A percentile compares a stretch with the other conserved stretches of the same genome.
Evolutionary conservation across 805 yeast species (phyloP).

Genomic region (Myxozyma neotropica): DNA sequence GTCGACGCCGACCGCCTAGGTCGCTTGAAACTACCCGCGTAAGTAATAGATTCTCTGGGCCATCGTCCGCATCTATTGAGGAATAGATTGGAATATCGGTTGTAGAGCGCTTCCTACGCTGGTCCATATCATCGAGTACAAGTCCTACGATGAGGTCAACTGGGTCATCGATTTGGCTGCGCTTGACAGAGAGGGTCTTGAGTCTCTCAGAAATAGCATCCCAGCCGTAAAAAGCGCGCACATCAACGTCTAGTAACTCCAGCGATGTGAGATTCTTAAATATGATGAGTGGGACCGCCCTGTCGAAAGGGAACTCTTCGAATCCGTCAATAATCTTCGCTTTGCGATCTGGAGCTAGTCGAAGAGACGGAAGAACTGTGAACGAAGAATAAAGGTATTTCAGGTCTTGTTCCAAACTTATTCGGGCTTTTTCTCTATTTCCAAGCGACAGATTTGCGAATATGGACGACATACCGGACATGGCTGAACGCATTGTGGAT

Average conservation of each 20-base stretch:
- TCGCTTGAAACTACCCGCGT: neutral
- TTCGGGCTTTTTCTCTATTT: constrained; percentile 32
- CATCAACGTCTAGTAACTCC: constrained; percentile 62
- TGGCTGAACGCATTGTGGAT: constrained; percentile 40
- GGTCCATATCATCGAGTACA: constrained; percentile 55
- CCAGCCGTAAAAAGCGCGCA: constrained; percentile 71
- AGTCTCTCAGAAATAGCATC: constrained; percentile 56
- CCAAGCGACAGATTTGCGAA: constrained; percentile 43
- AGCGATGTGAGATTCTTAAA: constrained; percentile 65
- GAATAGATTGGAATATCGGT: constrained; percentile 7
- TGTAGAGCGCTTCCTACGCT: constrained; percentile 45
- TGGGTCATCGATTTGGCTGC: constrained; percentile 54
- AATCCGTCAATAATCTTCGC: constrained; percentile 60
- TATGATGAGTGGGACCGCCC: constrained; percentile 63
- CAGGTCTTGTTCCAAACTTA: constrained; percentile 30
- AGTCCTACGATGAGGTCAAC: constrained; percentile 53
- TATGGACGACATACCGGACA: constrained; percentile 51
- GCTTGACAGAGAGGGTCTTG: constrained; percentile 57
- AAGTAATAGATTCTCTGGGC: neutral
- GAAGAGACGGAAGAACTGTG: constrained; percentile 64
- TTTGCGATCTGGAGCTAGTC: constrained; percentile 61
- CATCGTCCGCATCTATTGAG: neutral
- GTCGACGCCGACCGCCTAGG: neutral
- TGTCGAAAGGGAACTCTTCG: constrained; percentile 72
- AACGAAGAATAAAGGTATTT: constrained; percentile 63